Evolutionary conservation across 1,139 yeast genomes (phyloP), one percentile per base, ranked within the genome.

Genomic region (Protomyces arabidopsidicola): DNA sequence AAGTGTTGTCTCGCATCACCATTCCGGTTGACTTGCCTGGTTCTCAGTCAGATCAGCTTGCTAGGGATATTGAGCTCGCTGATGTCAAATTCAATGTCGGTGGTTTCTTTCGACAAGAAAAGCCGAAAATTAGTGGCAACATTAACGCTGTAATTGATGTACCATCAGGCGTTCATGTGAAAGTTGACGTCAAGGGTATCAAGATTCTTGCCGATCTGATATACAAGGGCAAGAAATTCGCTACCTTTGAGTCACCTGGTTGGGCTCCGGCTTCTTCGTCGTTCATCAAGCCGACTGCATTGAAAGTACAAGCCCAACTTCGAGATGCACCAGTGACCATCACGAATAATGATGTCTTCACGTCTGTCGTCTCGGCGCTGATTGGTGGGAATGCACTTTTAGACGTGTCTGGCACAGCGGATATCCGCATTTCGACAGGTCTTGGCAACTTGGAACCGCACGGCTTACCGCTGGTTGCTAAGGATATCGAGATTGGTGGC

Each of bases 101-200:
- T 3, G 53, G 56, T 38, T 52, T 58, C 42, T 39, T 58, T 10
- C 56, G 62, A 5, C 52, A 55, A 24, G 62, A 55, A 6, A 58
- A 58, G 56, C 62, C 62, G 14, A 51, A 58, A 34, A 52, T 58
- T 34, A 58, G 62, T 27, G 62, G 62, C 52, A 58, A 42, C 35
- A 38, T 58, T 12, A 55, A 50, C 9, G 62, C 56, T 8, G 35
- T 39, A 9, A 58, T 58, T 27, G 62, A 58, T 27, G 34, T 58
- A 14, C 62, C 62, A 1, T 31, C 51, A 18, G 62, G 45, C 20
- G 31, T 58, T 45, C 14, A 39, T 18, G 62, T 58, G n/a, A 22
- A 58, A 27, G 62, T 58, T 45, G 52, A 52, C 16, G 56, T 58
- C 14, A 50, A 52, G 42, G 52, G 56, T 39, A 56, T 58, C 39